Base-by-base conservation (phyloP, 2,329 filamentous ascomycete species). In the Botrytis medusae region DNA sequence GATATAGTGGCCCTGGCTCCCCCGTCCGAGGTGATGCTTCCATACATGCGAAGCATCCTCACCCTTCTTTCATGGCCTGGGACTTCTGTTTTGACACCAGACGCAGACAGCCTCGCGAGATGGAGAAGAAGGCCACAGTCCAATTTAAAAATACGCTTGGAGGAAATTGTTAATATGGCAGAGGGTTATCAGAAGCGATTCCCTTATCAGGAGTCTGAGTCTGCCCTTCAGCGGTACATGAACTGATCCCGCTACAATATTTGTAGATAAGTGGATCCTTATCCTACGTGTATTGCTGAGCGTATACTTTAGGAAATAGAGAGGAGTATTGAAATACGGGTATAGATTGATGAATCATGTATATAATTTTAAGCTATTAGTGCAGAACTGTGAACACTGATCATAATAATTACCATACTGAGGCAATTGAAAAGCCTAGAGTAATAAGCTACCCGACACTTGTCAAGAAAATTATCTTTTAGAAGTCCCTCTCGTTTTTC, bases 321-420 rank as follows among this genome's bases (percentile, higher is more conserved):
- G 25, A 54, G 6, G 6, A 4, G n/a, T n/a, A 3, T 54, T n/a
- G 5, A n/a, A 51, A 54, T 5, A 7, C 2, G 0, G 1, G 4
- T 54, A 1, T 54, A n/a, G 22, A 54, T n/a, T 54, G 12, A n/a
- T 54, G 48, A n/a, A 16, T 2, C 12, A 2, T 51, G 48, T n/a
- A 14, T 3, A n/a, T 1, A 16, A 54, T 1, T 5, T 12, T n/a
- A 5, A 25, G 48, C 25, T 51, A 16, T 14, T 16, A 5, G 48
- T n/a, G 12, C 25, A 51, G 2, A 51, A 6, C 7, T 16, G 16
- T 51, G 12, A 51, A n/a, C 1, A 7, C 25, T n/a, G 25, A 14
- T 14, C 25, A 51, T 51, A 7, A 25, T 18, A 44, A 44, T 18
- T 37, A 1, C 37, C 37, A 37, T 9, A 37, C 9, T 37, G 7